Conservation (phyloP, 73 alveolate genomes). For the Tetrahymena elliotti region DNA sequence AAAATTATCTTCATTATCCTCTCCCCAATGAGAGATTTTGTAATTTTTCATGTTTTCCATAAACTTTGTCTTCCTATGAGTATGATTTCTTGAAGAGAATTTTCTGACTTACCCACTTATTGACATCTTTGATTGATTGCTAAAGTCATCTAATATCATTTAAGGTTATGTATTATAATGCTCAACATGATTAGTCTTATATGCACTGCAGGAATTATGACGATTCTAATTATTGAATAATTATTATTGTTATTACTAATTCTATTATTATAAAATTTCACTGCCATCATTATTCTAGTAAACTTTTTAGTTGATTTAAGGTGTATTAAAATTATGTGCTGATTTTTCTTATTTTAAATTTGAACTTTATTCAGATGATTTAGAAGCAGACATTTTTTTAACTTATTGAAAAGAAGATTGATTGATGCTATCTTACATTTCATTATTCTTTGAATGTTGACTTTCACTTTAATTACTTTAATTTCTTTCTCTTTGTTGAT, state of each 20-base stretch:
- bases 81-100: not conserved
- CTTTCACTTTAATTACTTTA: not conserved
- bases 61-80: not conserved
- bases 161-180: not conserved
- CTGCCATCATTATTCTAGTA: not conserved
- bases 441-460: too few species aligned
- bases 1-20: not conserved
- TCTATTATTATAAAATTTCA: not conserved
- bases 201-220: not conserved
- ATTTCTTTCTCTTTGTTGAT: too few species aligned
- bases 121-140: not conserved
- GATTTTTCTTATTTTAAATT: not conserved
- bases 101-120: not conserved
- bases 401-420: not conserved
- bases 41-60: not conserved
- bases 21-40: not conserved
- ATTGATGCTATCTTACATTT: not conserved
- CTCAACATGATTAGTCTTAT: not conserved
- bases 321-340: not conserved
- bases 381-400: not conserved
- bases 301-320: not conserved
- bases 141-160: not conserved
- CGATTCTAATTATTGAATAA: too few species aligned
- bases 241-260: too few species aligned
- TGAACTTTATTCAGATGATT: not conserved